phyloP scores from a whole-genome alignment of 352 stramenopile genomes.

The Globisporangium solare region DNA sequence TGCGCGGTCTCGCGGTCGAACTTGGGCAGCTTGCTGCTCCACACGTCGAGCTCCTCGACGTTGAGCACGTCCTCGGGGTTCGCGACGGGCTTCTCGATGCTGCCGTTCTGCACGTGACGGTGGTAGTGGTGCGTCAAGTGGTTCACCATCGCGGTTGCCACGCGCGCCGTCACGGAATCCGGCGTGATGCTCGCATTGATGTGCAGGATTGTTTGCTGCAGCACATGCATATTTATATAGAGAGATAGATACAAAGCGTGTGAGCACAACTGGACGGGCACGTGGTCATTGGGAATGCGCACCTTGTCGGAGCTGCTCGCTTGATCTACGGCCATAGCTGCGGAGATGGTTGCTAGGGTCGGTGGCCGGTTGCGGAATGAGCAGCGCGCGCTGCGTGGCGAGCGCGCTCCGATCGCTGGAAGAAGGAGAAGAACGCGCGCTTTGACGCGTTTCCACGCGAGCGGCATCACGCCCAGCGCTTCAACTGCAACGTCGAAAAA shows the following conservation, averaged over 20 bases:
- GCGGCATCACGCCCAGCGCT: neutral
- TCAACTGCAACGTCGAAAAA: constrained; percentile 4
- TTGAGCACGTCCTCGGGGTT: constrained; percentile 48
- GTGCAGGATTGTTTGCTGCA: constrained; percentile 68
- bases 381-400: no score
- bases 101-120: constrained; percentile 32
- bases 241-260: no score
- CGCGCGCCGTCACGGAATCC: constrained; percentile 62
- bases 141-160: constrained; percentile 61
- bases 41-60: constrained; percentile 68
- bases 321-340: constrained; percentile 6
- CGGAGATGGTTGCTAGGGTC: neutral
- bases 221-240: neutral
- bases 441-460: constrained; percentile 2
- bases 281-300: neutral
- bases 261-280: neutral
- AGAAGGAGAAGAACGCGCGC: neutral
- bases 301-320: constrained; percentile 6
- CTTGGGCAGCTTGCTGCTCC: constrained; percentile 52
- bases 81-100: constrained; percentile 13
- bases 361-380: constrained; percentile 7
- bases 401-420: neutral
- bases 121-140: constrained; percentile 76
- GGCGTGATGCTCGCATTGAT: constrained; percentile 75
- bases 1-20: constrained; percentile 73